Evolutionary conservation across 2,329 filamentous ascomycete genomes (phyloP).

Genomic region (Colletotrichum musicola): DNA sequence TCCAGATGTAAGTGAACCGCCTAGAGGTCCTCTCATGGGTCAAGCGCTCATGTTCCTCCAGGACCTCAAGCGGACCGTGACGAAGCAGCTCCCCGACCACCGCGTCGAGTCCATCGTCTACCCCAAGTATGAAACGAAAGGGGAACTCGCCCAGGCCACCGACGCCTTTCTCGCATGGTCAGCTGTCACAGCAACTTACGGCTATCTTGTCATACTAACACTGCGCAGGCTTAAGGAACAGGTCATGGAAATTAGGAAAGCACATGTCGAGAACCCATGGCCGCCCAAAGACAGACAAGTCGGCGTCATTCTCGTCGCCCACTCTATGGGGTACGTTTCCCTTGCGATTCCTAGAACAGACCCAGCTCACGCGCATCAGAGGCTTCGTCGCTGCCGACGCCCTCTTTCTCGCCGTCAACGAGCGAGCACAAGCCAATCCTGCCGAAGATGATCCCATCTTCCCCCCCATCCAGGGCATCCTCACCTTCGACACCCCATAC

Average conservation of each 20-base stretch:
- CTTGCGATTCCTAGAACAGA: fast-evolving
- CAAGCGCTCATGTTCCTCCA: constrained; percentile 29
- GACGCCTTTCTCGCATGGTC: constrained; percentile 61
- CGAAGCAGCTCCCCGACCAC: constrained; percentile 70
- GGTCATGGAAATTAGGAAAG: constrained; percentile 82
- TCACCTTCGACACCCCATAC: constrained; percentile 89
- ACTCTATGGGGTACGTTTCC: constrained; percentile 77
- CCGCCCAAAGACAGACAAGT: constrained; percentile 86
- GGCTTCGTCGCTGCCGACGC: constrained; percentile 89
- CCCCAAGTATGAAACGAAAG: constrained; percentile 79
- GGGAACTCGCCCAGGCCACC: constrained; percentile 69
- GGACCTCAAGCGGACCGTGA: constrained; percentile 70
- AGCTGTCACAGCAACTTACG: neutral
- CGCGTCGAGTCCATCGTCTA: constrained; percentile 73
- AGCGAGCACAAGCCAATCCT: constrained; percentile 62
- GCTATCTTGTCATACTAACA: neutral
- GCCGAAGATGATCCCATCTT: constrained; percentile 69
- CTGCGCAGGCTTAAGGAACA: constrained; percentile 77
- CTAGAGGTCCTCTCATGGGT: neutral
- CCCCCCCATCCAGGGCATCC: constrained; percentile 82
- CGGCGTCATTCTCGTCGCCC: constrained; percentile 82
- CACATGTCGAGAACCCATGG: constrained; percentile 76
- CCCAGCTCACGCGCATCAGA: constrained; percentile 47
- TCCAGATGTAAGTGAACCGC: constrained; percentile 58
- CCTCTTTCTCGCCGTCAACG: constrained; percentile 78